Evolutionary conservation across 2,329 filamentous ascomycete genomes (phyloP), one percentile per base, ranked within the genome.

Genomic region (Pseudogymnoascus sp.): DNA sequence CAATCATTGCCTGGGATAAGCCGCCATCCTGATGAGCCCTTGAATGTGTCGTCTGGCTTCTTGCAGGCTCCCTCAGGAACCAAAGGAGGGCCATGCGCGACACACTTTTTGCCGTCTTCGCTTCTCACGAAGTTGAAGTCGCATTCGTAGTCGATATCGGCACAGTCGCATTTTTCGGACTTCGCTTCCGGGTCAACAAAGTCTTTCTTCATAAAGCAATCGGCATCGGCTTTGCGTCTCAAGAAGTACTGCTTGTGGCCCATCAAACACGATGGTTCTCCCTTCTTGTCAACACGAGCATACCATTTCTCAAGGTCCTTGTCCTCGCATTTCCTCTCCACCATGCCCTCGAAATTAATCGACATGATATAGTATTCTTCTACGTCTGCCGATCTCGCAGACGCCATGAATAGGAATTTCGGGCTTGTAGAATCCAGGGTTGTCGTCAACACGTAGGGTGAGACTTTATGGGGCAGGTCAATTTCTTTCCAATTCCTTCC

Each of bases 261-360:
- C 93, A 99, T 97, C 68, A 99, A 80, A 74, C 95, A 99, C 60
- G 87, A 90, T 2, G 93, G 84, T 61, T 96, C 84, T 34, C 89
- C 89, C 21, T 96, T 84, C 31, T 89, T 84, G 72, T 96, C 89
- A 38, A 90, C 82, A 14, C 93, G 87, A 23, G 95, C 95, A 67
- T 86, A 85, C 95, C 95, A 99, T 62, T 88, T 83, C 72, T 97
- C 92, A 76, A 97, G 89, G 69, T 96, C 91, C 68, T 93, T 89
- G 37, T 84, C 80, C 62, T 82, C 83, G 77, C 96, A 99, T 64
- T 90, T 90, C 34, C 84, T 81, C 75, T 95, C 88, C 68, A 96
- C 86, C 65, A 97, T 79, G 8, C 85, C 89, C 8, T 85, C 84
- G 70, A 99, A 99, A 73, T 97, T 89, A 64, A 99, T 82, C 28